Evolutionary conservation across 148 eudicot genomes (phyloP), one percentile per base, ranked within the genome.

Genomic region (Diospyros kaki): DNA sequence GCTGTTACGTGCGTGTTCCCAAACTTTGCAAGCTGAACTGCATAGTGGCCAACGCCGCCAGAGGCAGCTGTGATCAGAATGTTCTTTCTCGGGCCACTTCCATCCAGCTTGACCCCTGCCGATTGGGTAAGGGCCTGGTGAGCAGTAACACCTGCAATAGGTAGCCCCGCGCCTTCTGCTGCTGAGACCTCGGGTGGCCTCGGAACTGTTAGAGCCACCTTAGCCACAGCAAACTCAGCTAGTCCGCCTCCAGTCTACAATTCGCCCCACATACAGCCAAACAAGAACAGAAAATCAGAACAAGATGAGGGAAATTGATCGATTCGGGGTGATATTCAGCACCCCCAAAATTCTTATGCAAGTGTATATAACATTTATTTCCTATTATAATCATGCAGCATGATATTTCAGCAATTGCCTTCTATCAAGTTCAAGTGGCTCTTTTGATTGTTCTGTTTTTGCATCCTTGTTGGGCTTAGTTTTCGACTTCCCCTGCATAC

Each of bases 11-110:
- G 89, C 0, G 77, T 68, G 75, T 88, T 84, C 4, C 85, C 85
- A 1, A 88, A 77, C 75, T 88, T 86, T 40, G 89, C 92, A 3
- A 88, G 83, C 58, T 89, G 92, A 60, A 86, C 87, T 4, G 90
- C 92, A 15, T 84, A 84, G 63, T 81, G 87, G 39, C 88, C 90
- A 1, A 85, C 88, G 2, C 88, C 90, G 4, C 92, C 88, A 9
- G 90, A 89, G 9, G 84, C 92, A 3, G 88, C 88, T 0, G 88
- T 86, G 72, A 89, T 45, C 0, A 86, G 88, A 39, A 89, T 78
- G 74, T 83, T 86, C 69, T 78, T 81, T 66, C n/a, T 73, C 0
- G 82, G 75, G 42, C 85, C 81, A 10, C 51, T 83, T 2, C 81
- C 79, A 9, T 86, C 86, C 1, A 88, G 88, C 68, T 81, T 86